Percentiles rank a stretch among this genome's conserved stretches.
These are phyloP conservation scores for Colletotrichum coccodes DNA, from an alignment of 2,329 filamentous ascomycete genomes.

Conservation along the genomic window DNA sequence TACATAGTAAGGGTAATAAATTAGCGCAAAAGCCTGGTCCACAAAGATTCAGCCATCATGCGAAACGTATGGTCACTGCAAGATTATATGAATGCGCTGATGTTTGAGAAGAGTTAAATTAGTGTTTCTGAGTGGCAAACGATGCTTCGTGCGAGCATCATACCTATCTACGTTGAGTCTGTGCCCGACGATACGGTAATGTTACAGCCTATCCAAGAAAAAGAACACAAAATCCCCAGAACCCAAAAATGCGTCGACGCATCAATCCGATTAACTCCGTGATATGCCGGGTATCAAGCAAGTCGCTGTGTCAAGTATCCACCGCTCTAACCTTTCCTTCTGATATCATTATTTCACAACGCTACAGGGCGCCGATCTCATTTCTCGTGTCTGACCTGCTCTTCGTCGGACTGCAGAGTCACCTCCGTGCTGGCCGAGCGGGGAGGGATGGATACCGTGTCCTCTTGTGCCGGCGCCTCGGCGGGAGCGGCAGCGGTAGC, in stretches of 20 bases:
- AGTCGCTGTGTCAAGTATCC: not conserved
- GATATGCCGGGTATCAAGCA: slow-evolving; percentile 3
- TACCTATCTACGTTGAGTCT: not conserved
- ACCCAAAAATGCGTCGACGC: too few species aligned
- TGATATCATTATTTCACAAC: not conserved
- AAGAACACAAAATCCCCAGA: not conserved
- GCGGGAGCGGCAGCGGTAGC: not conserved
- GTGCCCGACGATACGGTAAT: not conserved
- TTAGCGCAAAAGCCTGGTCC: too few species aligned
- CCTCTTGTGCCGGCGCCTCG: not conserved
- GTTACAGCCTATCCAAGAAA: not conserved
- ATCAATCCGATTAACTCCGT: not conserved
- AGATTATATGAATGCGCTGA: too few species aligned
- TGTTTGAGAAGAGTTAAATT: not conserved
- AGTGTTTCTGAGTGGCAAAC: not conserved
- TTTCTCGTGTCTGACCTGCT: slow-evolving; percentile 15
- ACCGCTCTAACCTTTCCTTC: too few species aligned
- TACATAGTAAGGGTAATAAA: too few species aligned
- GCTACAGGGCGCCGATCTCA: not conserved
- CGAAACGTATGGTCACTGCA: too few species aligned
- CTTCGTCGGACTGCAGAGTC: slow-evolving; percentile 16
- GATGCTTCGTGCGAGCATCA: not conserved
- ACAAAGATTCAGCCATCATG: not conserved
- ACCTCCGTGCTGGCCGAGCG: slow-evolving; percentile 12
- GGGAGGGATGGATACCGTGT: not conserved